Percentiles rank a stretch among this genome's conserved stretches.
Conservation (phyloP, 164 flowering plant genomes). For the Brasenia schreberi region DNA sequence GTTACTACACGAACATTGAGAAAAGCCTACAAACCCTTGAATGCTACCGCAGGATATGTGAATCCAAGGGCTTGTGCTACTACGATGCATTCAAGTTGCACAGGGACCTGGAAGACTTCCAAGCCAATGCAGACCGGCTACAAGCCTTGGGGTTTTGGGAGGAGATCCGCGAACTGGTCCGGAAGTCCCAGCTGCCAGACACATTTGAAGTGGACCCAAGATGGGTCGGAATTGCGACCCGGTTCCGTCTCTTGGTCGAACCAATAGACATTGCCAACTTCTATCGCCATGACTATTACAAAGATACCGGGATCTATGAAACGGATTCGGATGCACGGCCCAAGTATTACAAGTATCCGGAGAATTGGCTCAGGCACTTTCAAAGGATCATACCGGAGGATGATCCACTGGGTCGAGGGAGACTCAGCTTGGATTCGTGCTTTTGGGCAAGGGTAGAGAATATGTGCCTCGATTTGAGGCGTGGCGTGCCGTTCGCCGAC, state of each 20-base stretch:
- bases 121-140: slow-evolving; percentile 48
- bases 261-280: slow-evolving; percentile 90
- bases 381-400: slow-evolving; percentile 4
- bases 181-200: slow-evolving; percentile 55
- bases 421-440: slow-evolving; percentile 25
- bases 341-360: slow-evolving; percentile 47
- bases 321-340: slow-evolving; percentile 37
- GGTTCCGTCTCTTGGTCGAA: slow-evolving; percentile 49
- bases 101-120: slow-evolving; percentile 32
- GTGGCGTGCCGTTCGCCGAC: slow-evolving; percentile 9
- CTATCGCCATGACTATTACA: slow-evolving; percentile 53
- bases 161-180: slow-evolving; percentile 59
- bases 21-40: slow-evolving; percentile 17
- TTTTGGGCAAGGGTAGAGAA: slow-evolving; percentile 71
- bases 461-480: slow-evolving; percentile 13
- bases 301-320: slow-evolving; percentile 62
- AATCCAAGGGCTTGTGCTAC: slow-evolving; percentile 29
- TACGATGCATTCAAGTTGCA: slow-evolving; percentile 64
- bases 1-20: slow-evolving; percentile 24
- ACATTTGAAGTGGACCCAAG: slow-evolving; percentile 33
- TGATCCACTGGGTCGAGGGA: background rate
- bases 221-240: slow-evolving; percentile 55
- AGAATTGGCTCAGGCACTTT: slow-evolving; percentile 50
- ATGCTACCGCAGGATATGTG: slow-evolving; percentile 28
- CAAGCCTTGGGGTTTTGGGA: slow-evolving; percentile 75